Evolutionary conservation across 257 asterid species (phyloP), one percentile per base, ranked within the genome.

Genomic region (Primulina huaijiensis): DNA sequence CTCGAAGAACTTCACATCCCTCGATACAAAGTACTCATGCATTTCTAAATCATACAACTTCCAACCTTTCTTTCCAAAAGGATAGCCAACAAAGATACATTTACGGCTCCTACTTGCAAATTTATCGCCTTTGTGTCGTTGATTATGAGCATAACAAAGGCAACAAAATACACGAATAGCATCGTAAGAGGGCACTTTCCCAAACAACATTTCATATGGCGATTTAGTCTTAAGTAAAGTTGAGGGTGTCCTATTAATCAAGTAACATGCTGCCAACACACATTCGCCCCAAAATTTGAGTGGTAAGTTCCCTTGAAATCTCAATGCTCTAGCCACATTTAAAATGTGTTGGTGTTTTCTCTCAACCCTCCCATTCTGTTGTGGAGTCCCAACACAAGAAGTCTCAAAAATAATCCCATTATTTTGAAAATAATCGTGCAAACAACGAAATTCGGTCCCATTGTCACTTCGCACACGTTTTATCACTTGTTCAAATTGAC

Each of bases 111-210:
- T 16, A 56, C 61, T 56, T 56, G 25, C 5, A n/a, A 56, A 56
- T 19, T 56, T 56, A 56, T 56, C 34, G 7, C 64, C 64, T 60
- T 67, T 67, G 60, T 67, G 37, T 29, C 25, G 38, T 67, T 38
- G 35, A 67, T 29, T 46, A 67, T 67, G 62, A 52, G 71, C 71
- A 67, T 43, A 50, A 27, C 62, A 67, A 43, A 67, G 40, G 2
- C 27, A 50, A 67, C 62, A 50, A 67, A 50, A 43, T 23, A 65
- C 70, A 37, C n/a, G 60, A 17, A 65, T 6, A 34, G n/a, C 60
- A 65, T 40, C 56, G 40, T 37, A 65, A 37, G 61, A 67, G 27
- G 43, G 71, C 35, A 50, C 38, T 50, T 46, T 67, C 12, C 71
- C 25, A 67, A 43, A 67, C 62, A 67, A 67, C 29, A 46, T 46